Conservation (phyloP, 148 eudicot genomes). For the Fallopia convolvulus region DNA sequence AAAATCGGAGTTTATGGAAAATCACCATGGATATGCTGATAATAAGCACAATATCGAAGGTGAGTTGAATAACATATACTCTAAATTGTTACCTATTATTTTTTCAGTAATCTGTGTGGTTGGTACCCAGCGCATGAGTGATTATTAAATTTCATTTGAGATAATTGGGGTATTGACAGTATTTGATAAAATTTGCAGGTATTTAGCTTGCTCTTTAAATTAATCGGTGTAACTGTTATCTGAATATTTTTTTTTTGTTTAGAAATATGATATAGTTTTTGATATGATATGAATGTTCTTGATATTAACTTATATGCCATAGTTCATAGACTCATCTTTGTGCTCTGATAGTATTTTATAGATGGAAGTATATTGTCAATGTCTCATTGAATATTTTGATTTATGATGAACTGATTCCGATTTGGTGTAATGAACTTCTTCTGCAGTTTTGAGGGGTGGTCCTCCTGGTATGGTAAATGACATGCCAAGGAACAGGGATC, state of each 20-base stretch:
- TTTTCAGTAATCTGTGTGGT: not conserved
- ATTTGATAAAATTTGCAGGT: not conserved
- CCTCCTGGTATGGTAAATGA: constrained; percentile 35
- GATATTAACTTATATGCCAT: not conserved
- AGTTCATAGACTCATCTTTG: not conserved
- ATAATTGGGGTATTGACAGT: not conserved
- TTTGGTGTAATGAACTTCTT: constrained; percentile 2
- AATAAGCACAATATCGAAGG: constrained; percentile 35
- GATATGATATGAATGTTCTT: not conserved
- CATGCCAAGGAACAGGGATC: constrained; percentile 26
- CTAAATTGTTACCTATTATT: not conserved
- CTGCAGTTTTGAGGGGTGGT: constrained; percentile 37
- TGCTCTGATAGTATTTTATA: not conserved
- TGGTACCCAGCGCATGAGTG: not conserved
- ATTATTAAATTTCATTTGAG: not conserved
- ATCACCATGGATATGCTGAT: constrained; percentile 26
- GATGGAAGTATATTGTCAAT: not conserved
- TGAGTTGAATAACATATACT: constrained; percentile 13
- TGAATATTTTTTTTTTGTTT: no score
- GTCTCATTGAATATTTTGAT: not conserved
- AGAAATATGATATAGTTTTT: no score
- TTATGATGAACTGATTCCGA: not conserved
- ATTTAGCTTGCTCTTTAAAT: not conserved
- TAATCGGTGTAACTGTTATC: not conserved
- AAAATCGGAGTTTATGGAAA: constrained; percentile 23